Conservation (phyloP, 306 rosid species). For the Cicer yamashitae region DNA sequence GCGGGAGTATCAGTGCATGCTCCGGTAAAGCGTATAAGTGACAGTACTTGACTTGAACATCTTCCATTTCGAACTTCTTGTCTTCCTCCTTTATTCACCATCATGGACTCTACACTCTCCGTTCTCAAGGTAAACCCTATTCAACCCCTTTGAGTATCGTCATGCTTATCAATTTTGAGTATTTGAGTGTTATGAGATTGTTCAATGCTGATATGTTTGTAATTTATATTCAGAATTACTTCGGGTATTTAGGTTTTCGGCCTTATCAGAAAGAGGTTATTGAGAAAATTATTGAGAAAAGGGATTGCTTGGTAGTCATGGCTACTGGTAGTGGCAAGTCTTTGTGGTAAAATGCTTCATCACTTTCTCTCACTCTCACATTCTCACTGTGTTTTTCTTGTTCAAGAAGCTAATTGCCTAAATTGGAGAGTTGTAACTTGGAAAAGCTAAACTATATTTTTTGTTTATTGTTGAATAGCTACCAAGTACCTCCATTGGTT, state of each 20-base stretch:
- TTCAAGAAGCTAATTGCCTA: slow-evolving; percentile 1
- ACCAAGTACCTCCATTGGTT: slow-evolving; percentile 92
- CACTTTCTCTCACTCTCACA: background rate
- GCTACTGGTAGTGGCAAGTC: slow-evolving; percentile 97
- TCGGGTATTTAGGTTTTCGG: slow-evolving; percentile 75
- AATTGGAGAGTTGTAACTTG: slow-evolving; percentile 12
- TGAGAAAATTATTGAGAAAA: slow-evolving; percentile 65
- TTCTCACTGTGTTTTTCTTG: background rate
- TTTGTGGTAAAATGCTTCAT: slow-evolving; percentile 60
- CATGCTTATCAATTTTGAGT: background rate
- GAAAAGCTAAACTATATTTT: background rate
- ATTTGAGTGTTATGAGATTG: slow-evolving; percentile 23
- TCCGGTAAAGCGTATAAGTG: background rate
- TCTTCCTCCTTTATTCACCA: slow-evolving; percentile 32
- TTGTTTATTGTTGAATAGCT: slow-evolving; percentile 50
- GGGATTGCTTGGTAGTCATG: slow-evolving; percentile 85
- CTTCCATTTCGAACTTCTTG: slow-evolving; percentile 3
- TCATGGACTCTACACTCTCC: slow-evolving; percentile 51
- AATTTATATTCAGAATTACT: slow-evolving; percentile 55
- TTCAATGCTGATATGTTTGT: slow-evolving; percentile 24
- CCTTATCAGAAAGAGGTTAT: slow-evolving; percentile 75
- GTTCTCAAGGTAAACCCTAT: slow-evolving; percentile 62
- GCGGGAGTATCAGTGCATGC: slow-evolving; percentile 38
- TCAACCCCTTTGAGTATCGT: background rate
- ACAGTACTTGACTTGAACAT: background rate